Base-by-base conservation (phyloP, 2,329 filamentous ascomycete species). In the Fusarium musae region DNA sequence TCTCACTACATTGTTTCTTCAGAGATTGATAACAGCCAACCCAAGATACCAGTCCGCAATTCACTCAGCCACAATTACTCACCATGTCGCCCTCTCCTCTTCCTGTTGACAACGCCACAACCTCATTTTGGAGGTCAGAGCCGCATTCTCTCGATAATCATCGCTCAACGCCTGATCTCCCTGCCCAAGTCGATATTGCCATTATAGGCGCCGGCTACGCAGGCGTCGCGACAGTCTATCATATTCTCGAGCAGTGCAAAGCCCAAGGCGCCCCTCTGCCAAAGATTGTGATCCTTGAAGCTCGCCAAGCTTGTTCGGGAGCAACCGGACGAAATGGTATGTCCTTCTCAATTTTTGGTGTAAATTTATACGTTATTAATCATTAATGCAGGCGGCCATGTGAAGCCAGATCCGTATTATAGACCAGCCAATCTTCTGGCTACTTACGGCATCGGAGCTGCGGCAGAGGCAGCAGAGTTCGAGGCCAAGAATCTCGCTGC, bases 221-320 rank as follows among this genome's bases (percentile, higher is more conserved):
- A 17, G 60, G 60, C 10, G 54, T 60, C 2, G 54, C 60, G 1
- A 60, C 60, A 30, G 54, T 63, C 2, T 36, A 63, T 13, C 56
- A 63, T 9, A 49, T 63, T 6, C 9, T 63, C 2, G 60, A 63
- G n/a, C 42, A 49, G 3, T 63, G 36, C 16, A 60, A 60, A 3
- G 9, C 43, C 5, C 43, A 3, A 5, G 12, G 36, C 1, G 26
- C 42, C 10, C 9, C 42, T 10, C 8, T 36, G 1, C 60, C 60
- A 2, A 60, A 10, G 15, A 60, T 60, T 34, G 60, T 19, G 7
- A 63, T 63, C 21, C n/a, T 63, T n/a, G 60, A 63, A 49, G 60
- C 60, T 10, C 60, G 60, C 0, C 60, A 63, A 49, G 54, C 36
- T 21, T 63, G 60, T 15, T 63, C 60, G 10, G 60, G 60, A 16